Evolutionary conservation across 176 grass and related monocot species (phyloP).

Genomic region (Puya raimondii): DNA sequence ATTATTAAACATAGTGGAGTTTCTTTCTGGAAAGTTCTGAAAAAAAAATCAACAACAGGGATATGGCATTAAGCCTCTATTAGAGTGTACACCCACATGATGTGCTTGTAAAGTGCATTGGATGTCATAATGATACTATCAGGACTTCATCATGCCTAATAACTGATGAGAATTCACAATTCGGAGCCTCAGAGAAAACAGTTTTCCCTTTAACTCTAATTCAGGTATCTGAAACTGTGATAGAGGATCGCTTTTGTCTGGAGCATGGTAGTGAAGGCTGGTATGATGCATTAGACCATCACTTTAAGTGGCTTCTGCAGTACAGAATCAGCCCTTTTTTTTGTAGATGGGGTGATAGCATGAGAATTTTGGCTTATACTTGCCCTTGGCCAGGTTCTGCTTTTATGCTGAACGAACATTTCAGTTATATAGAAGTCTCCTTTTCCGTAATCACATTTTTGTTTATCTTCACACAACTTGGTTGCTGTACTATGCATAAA

Average conservation of each 20-base stretch:
- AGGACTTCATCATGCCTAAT: neutral
- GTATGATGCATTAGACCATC: conserved; percentile 77
- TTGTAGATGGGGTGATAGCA: conserved; percentile 98
- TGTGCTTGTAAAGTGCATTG: too few species aligned
- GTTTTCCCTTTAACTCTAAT: conserved; percentile 37
- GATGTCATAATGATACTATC: neutral
- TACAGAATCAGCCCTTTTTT: conserved; percentile 96
- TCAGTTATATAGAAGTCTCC: neutral
- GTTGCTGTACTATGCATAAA: neutral
- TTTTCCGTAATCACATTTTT: neutral
- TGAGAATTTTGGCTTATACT: conserved; percentile 92
- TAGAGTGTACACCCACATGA: too few species aligned
- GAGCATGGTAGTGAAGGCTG: conserved; percentile 85
- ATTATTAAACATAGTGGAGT: too few species aligned
- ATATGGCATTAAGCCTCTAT: too few species aligned
- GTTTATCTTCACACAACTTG: neutral
- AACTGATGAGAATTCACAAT: conserved; percentile 7
- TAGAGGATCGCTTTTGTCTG: conserved; percentile 93
- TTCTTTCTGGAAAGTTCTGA: too few species aligned
- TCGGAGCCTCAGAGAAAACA: conserved; percentile 2
- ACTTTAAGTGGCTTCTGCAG: conserved; percentile 93
- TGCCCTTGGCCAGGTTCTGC: conserved; percentile 91
- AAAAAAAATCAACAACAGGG: too few species aligned
- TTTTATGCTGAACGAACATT: neutral
- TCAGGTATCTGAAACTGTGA: conserved; percentile 95